These are phyloP conservation scores for Nannizzia gypsea DNA, from an alignment of 2,329 filamentous ascomycete genomes.

Conservation along the genomic window DNA sequence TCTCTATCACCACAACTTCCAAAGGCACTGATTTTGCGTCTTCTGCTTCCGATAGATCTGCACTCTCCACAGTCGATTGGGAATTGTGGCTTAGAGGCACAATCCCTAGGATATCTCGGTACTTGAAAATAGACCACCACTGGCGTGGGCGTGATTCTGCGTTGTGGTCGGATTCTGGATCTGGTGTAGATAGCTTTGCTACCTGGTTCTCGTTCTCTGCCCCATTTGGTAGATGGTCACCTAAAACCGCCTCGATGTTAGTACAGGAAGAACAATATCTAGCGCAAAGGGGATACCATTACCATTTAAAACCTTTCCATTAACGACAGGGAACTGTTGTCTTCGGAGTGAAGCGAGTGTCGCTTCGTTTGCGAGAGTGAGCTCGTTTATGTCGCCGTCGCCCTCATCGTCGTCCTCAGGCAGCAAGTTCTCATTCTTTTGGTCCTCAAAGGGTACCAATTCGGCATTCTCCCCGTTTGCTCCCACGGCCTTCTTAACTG, in stretches of 20 bases:
- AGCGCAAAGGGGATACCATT: neutral
- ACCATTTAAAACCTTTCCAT: neutral
- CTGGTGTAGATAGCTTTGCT: constrained; percentile 9
- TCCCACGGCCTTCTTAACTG: constrained; percentile 38
- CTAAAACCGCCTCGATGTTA: neutral
- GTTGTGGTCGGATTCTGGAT: constrained; percentile 19
- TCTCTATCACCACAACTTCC: constrained; percentile 80
- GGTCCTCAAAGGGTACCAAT: constrained; percentile 25
- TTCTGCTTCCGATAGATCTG: constrained; percentile 19
- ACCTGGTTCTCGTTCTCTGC: neutral
- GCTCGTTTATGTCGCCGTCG: constrained; percentile 13
- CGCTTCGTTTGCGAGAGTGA: constrained; percentile 10
- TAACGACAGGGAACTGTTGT: neutral
- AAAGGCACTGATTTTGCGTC: constrained; percentile 22
- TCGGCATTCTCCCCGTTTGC: constrained; percentile 27
- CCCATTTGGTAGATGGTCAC: neutral
- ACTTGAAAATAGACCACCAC: constrained; percentile 80
- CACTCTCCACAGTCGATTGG: neutral
- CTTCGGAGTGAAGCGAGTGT: constrained; percentile 6
- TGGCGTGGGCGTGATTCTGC: constrained; percentile 20
- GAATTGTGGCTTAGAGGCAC: constrained; percentile 37
- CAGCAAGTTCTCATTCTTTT: constrained; percentile 6
- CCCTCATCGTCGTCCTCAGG: constrained; percentile 13
- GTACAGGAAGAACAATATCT: constrained; percentile 4
- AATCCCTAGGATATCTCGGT: constrained; percentile 78